Base-by-base conservation (phyloP, 108 stramenopile species). In the Mayamaea pseudoterrestris region DNA sequence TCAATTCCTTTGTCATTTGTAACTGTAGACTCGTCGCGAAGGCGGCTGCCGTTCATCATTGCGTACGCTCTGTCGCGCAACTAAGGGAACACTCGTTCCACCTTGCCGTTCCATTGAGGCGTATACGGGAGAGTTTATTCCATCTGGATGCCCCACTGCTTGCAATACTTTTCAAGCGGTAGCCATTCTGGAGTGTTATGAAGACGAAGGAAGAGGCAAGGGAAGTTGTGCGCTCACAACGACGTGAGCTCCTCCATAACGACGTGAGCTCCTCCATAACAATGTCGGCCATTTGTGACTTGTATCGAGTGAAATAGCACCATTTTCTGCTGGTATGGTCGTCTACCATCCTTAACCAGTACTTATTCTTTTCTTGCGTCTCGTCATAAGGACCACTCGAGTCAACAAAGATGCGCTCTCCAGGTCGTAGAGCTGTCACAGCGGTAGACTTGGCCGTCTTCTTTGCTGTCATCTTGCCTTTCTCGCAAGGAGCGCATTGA, bases 21-120 rank as follows among this genome's bases (percentile, higher is more conserved):
- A 3, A 4, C 37, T 8, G 16, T 14, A 39, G 16, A 8, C 4
- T 39, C 37, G 8, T 39, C 37, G 5, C 5, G 2, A 27, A 52
- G 30, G 31, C 30, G 13, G 27, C 25, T 50, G 25, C 51, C n/a
- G 51, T 30, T 47, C 62, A 45, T 57, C 43, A 16, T 51, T 47
- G 41, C 27, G 28, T 39, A n/a, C 29, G 28, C 55, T 39, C 64
- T 21, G 51, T 27, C n/a, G 24, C 22, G 3, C 6, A 60, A 1
- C n/a, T n/a, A n/a, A n/a, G n/a, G n/a, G 13, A 44, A 23, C 41
- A 9, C 12, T 7, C 34, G 23, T 7, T 41, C 58, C 3, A 17
- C 40, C 17, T 14, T 13, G 0, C 23, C 60, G 37, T 25, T 32
- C 31, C 6, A 6, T 44, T 32, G 44, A 28, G 53, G 44, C 28